Base-by-base conservation (phyloP, 1,284 basidiomycete genomes). In the Boletellus dicymbophilus region DNA sequence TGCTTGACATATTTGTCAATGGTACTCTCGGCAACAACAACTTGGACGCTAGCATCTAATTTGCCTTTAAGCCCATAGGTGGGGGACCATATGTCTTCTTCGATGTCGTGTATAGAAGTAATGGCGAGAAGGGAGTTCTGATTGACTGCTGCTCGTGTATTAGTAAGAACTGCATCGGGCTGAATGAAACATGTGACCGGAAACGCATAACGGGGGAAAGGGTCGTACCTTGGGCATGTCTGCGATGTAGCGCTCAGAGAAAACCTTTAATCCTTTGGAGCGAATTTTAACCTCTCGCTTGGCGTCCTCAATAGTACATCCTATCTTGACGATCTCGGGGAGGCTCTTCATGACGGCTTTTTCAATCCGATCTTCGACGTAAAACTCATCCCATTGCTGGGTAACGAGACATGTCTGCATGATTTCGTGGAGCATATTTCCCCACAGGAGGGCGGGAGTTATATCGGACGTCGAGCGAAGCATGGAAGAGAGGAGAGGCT, bases 41-140 rank as follows among this genome's bases (percentile, higher is more conserved):
- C 82, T 58, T 93, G 81, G 0, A 98, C 84, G 5, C 89, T 93
- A 0, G 91, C 95, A 60, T 99, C 96, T 18, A 99, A 76, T 70
- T 98, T 98, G 21, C 96, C 97, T 67, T 96, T 98, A 34, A 99
- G 77, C 1, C 96, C 97, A 64, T 90, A 97, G 12, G 86, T 89
- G 0, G 97, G 95, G 1, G 92, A 95, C 90, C 93, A 97, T 53
- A 99, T 96, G 58, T 98, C 95, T 67, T 99, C 96, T 73, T 99
- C 97, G 36, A 97, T 81, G 51, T 95, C 95, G 54, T 91, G 80
- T 3, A 95, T 68, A 22, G 84, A 75, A 10, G 80, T 76, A 45
- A 98, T 85, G 0, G 90, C 88, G 0, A 96, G 76, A 6, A 79
- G 71, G 1, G 82, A 77, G 0, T 69, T 70, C 26, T 77, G 74